phyloP scores from a whole-genome alignment of 345 rosid genomes.

The Excoecaria agallocha region DNA sequence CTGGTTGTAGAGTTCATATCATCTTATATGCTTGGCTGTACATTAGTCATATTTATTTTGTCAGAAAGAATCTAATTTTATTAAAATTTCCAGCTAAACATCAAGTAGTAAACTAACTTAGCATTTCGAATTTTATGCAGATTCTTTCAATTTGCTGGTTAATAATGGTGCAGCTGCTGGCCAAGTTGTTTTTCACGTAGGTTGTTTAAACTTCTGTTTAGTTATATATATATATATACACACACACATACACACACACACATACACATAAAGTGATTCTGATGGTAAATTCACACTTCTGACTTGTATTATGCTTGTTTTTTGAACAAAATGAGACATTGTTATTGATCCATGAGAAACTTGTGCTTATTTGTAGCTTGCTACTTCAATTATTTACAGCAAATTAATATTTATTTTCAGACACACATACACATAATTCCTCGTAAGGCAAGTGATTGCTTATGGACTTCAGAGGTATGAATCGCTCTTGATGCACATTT shows the following conservation, averaged over 20 bases:
- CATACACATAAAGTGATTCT: neutral
- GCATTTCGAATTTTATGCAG: constrained; percentile 37
- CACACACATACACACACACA: neutral
- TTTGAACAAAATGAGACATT: neutral
- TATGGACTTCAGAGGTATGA: constrained; percentile 89
- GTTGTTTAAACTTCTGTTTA: constrained; percentile 16
- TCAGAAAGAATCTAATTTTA: neutral
- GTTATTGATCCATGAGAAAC: neutral
- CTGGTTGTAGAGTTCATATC: neutral
- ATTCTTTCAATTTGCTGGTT: constrained; percentile 91
- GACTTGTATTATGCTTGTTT: neutral
- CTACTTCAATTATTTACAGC: neutral
- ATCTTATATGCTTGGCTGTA: neutral
- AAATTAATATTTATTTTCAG: constrained; percentile 36
- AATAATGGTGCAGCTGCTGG: constrained; percentile 96
- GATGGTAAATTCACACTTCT: neutral
- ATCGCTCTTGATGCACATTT: neutral
- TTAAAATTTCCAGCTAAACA: neutral
- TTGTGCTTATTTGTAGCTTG: neutral
- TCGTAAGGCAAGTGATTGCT: constrained; percentile 71
- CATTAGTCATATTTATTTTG: neutral
- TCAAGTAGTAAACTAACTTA: neutral
- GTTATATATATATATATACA: neutral
- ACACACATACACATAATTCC: constrained; percentile 96
- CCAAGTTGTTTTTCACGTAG: constrained; percentile 90